Conservation (phyloP, 2,329 filamentous ascomycete species). For the Verticillium nubilum region DNA sequence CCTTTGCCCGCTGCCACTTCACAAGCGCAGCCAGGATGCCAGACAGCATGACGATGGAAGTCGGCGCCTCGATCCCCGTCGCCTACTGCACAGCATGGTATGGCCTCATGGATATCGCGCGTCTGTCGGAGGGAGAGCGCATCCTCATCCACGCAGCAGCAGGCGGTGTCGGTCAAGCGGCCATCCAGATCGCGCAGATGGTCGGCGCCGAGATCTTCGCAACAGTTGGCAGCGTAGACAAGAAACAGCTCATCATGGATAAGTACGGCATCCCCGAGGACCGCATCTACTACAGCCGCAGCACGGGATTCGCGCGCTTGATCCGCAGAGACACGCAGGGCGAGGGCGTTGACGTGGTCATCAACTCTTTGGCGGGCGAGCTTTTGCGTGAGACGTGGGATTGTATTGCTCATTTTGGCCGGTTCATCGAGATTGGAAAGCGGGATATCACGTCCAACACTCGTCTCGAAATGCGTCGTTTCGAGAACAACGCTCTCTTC, state of each 20-base stretch:
- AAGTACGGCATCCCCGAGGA: neutral
- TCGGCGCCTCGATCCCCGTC: neutral
- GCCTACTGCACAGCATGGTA: constrained; percentile 8
- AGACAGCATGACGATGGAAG: constrained; percentile 2
- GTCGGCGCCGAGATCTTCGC: constrained; percentile 14
- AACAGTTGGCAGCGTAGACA: constrained; percentile 13
- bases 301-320: neutral
- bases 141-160: constrained; percentile 18
- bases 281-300: neutral
- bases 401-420: constrained; percentile 11
- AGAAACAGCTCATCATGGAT: constrained; percentile 3
- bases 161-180: constrained; percentile 16
- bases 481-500: neutral
- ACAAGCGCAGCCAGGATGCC: constrained; percentile 2
- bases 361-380: constrained; percentile 22
- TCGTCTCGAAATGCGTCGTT: constrained; percentile 14
- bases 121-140: constrained; percentile 15
- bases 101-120: constrained; percentile 17
- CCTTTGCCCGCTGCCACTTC: constrained; percentile 5
- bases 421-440: constrained; percentile 28
- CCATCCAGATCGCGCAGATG: constrained; percentile 5
- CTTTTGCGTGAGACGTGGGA: constrained; percentile 2
- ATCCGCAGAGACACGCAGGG: neutral
- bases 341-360: neutral
- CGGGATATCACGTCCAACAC: constrained; percentile 22